Evolutionary conservation across 345 rosid species (phyloP), one percentile per base, ranked within the genome.

Genomic region (Eucalyptus lansdowneana): DNA sequence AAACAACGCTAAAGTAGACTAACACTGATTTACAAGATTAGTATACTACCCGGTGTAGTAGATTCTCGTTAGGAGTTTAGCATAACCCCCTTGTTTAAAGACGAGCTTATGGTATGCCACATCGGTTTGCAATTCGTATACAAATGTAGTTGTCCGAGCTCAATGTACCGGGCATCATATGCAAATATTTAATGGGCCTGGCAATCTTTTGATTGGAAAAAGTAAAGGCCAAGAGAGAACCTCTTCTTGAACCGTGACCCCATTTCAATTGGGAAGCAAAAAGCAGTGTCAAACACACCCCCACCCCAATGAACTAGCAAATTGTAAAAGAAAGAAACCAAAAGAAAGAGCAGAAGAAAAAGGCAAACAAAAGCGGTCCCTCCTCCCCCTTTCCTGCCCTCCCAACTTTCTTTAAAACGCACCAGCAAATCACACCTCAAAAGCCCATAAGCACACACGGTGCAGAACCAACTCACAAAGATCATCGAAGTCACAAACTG

Each of bases 201-300:
- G 44, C 45, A 17, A 69, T 69, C 80, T 69, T 69, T 72, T 34
- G 81, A 54, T 54, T 29, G 24, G 56, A 89, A 53, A 90, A 94
- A 83, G 93, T 45, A 87, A 91, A 88, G 93, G 93, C 88, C 58
- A 80, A 65, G 92, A 89, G 88, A 87, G 88, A 89, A 89, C 90
- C 81, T 50, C 58, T 45, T 8, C 42, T 37, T 72, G 45, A 72
- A 72, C 83, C 83, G 94, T 90, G 94, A 91, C 88, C 94, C 93
- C 94, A 90, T 93, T 90, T 89, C 81, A 91, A 89, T 91, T 37
- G 90, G 91, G n/a, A 86, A 56, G 89, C 91, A 90, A 88, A 92
- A 92, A 90, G 89, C 87, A 87, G 89, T 21, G 83, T 34, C 83
- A 37, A 72, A 51, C 56, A 17, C 56, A 3, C 56, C 54, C 56